Base-by-base conservation (phyloP, 1,139 yeast species). In the Geotrichum reessii region DNA sequence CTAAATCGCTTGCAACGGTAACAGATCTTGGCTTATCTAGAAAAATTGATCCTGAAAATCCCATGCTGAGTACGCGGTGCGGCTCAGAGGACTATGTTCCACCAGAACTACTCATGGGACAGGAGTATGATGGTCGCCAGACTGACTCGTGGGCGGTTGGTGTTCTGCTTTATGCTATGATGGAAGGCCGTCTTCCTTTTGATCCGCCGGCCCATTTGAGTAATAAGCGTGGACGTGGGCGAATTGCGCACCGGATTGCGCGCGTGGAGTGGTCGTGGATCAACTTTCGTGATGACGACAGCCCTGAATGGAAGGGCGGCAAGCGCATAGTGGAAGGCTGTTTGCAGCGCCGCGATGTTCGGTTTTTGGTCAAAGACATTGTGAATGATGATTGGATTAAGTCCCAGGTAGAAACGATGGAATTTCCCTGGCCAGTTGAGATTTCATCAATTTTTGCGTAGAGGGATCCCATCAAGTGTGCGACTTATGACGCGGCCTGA, bases 81-180 rank as follows among this genome's bases (percentile, higher is more conserved):
- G 99, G 99, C 0, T 87, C 96, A 0, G 97, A 90, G 64, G 98
- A 93, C 71, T 93, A 93, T 66, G 96, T 93, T 1, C 85, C 97
- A 0, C 99, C 98, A 0, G 99, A 93, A 70, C 75, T 93, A 42
- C 75, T 93, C 48, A 83, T 93, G 84, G 98, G 98, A 0, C 78
- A 89, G 60, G 85, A 89, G 21, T 93, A 93, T 69, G 92, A 92
- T 68, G 99, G 99, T 2, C 81, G 87, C 58, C 82, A 88, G 63
- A 86, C 95, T 50, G 99, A 93, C 69, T 79, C 93, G 17, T 93
- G 99, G 99, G 89, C 97, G 1, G 73, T 91, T 7, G 99, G 98
- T 0, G 98, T 92, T 3, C 76, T 91, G n/a, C 73, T 91, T 0
- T 93, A 91, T 69, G 82, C 95, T 1, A 73, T 92, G 42, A 73